Percentiles rank a stretch among this genome's conserved stretches.
Conservation (phyloP, 139 green algal species). For the Gonium pectorale region DNA sequence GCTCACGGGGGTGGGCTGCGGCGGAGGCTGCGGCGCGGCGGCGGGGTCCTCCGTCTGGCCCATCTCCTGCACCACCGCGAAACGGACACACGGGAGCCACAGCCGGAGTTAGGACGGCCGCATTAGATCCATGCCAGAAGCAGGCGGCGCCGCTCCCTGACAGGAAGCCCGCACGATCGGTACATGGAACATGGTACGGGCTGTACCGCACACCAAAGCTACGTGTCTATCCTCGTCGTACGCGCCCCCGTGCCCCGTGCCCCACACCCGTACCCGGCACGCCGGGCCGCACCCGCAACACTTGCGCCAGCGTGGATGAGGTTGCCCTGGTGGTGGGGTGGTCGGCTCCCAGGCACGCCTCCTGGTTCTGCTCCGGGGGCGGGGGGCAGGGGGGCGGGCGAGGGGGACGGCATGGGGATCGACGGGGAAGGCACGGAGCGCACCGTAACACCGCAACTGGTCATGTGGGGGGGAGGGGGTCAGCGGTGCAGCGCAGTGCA, state of each 20-base stretch:
- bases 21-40: too few relatives aligned
- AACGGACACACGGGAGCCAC: too few relatives aligned
- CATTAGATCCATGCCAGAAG: background rate
- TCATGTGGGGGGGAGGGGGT: too few relatives aligned
- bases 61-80: too few relatives aligned
- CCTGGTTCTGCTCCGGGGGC: background rate
- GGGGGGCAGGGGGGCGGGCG: too few relatives aligned
- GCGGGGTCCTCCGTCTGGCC: too few relatives aligned
- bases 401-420: too few relatives aligned
- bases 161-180: background rate
- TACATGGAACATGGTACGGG: background rate
- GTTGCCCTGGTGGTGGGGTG: background rate
- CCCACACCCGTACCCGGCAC: background rate
- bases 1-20: too few relatives aligned
- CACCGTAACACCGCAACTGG: too few relatives aligned
- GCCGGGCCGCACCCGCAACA: slow-evolving; percentile 4
- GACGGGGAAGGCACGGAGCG: background rate
- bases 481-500: too few relatives aligned
- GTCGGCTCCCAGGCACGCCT: background rate
- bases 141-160: too few relatives aligned
- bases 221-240: background rate
- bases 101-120: too few relatives aligned
- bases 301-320: background rate
- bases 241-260: background rate
- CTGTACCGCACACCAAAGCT: background rate